Evolutionary conservation across 306 rosid genomes (phyloP).

Genomic region (Acacia melanoxylon): DNA sequence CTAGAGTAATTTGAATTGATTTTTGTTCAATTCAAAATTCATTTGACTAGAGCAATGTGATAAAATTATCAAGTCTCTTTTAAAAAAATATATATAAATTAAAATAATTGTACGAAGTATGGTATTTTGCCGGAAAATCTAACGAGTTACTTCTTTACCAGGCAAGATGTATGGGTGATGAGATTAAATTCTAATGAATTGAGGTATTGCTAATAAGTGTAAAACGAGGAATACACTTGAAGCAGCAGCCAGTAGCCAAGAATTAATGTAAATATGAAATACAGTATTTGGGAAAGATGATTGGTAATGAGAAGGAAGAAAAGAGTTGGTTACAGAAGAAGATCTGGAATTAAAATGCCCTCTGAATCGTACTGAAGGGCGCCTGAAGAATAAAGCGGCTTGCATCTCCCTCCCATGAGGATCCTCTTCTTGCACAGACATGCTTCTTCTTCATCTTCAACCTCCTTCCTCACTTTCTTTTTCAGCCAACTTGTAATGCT

Average conservation of each 20-base stretch:
- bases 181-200: background rate
- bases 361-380: constrained; percentile 39
- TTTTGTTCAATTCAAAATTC: background rate
- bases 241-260: background rate
- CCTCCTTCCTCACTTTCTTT: constrained; percentile 22
- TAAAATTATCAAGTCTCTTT: background rate
- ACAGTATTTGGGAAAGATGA: background rate
- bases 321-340: constrained; percentile 17
- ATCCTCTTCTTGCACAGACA: constrained; percentile 80
- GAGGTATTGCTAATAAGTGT: background rate
- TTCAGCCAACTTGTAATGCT: constrained; percentile 14
- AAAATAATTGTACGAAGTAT: no score
- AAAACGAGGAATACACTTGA: background rate
- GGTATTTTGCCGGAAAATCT: background rate
- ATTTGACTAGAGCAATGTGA: background rate
- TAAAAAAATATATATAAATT: no score
- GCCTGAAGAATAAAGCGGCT: constrained; percentile 49
- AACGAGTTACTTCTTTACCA: background rate
- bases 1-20: no score
- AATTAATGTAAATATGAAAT: background rate
- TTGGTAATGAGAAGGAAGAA: background rate
- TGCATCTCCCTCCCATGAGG: constrained; percentile 74
- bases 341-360: constrained; percentile 40
- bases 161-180: background rate
- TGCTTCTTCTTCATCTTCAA: constrained; percentile 27